Conservation (phyloP, 164 flowering plant species). For the Macadamia tetraphylla region DNA sequence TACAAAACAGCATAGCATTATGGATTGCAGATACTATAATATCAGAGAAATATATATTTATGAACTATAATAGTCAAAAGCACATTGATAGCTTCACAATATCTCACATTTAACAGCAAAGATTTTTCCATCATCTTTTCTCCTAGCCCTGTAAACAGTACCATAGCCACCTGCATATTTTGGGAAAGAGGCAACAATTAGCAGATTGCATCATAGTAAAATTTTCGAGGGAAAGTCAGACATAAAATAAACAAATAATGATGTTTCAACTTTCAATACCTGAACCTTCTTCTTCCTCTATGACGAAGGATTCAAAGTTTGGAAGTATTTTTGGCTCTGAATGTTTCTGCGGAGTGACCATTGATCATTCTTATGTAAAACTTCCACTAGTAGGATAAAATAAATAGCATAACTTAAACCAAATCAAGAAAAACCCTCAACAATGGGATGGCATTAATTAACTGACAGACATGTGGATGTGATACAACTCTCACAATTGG, state of each 20-base stretch:
- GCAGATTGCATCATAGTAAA: background rate
- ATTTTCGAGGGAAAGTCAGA: background rate
- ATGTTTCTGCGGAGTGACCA: constrained; percentile 34
- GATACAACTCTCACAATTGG: background rate
- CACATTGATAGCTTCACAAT: background rate
- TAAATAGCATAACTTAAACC: background rate
- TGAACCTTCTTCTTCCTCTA: constrained; percentile 79
- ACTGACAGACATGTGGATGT: background rate
- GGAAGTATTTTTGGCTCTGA: constrained; percentile 35
- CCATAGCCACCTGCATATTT: constrained; percentile 46
- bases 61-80: background rate
- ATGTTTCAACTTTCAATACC: constrained; percentile 22
- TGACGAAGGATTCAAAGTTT: constrained; percentile 44
- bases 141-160: constrained; percentile 42
- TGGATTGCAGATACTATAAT: background rate
- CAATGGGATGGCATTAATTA: background rate
- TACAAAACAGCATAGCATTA: background rate
- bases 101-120: constrained; percentile 36
- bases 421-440: background rate
- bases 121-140: constrained; percentile 33
- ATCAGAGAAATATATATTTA: background rate
- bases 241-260: constrained; percentile 4
- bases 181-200: background rate
- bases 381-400: background rate
- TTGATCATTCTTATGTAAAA: constrained; percentile 2